A percentile compares a stretch with the other conserved stretches of the same genome.
These are phyloP conservation scores for Scenedesmus sp. DNA, from an alignment of 163 green algal species.

Conservation along the genomic window DNA sequence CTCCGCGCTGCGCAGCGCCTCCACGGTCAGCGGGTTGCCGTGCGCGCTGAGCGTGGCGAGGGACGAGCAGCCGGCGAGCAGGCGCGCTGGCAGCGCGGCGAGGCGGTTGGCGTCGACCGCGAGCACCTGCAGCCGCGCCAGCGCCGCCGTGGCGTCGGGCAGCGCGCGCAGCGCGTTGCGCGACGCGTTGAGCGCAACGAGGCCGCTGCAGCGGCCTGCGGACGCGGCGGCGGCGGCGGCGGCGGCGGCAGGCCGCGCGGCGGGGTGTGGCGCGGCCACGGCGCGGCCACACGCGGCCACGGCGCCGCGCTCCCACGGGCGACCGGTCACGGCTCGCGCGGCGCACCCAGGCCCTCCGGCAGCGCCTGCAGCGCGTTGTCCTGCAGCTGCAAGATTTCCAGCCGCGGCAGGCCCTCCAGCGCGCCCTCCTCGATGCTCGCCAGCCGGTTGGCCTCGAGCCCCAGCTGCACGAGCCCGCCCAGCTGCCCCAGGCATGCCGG, in stretches of 20 bases:
- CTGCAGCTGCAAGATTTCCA: conserved; percentile 19
- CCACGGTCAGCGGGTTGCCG: conserved; percentile 70
- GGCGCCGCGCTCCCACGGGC: no score
- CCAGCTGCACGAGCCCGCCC: conserved; percentile 16
- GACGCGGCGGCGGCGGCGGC: no score
- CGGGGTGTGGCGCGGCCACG: no score
- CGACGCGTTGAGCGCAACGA: conserved; percentile 52
- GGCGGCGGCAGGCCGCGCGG: no score
- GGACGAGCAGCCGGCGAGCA: conserved; percentile 58
- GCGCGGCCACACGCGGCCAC: no score
- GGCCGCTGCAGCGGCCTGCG: conserved; percentile 42
- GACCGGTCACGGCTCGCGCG: no score
- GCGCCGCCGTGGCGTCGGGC: conserved; percentile 41
- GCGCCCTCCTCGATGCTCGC: conserved; percentile 13
- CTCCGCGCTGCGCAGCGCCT: conserved; percentile 58
- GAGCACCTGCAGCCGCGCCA: conserved; percentile 51
- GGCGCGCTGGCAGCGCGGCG: conserved; percentile 43
- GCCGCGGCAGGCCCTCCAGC: conserved; percentile 1
- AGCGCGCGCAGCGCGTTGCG: conserved; percentile 55
- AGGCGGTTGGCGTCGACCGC: conserved; percentile 63
- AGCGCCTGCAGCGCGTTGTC: conserved; percentile 48
- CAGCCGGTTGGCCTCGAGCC: conserved; percentile 12
- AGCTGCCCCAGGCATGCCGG: conserved; percentile 26
- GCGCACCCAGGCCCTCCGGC: conserved; percentile 31
- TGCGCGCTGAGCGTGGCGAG: conserved; percentile 64